Base-by-base conservation (phyloP, 23 red algal species). In the Gracilaria domingensis region DNA sequence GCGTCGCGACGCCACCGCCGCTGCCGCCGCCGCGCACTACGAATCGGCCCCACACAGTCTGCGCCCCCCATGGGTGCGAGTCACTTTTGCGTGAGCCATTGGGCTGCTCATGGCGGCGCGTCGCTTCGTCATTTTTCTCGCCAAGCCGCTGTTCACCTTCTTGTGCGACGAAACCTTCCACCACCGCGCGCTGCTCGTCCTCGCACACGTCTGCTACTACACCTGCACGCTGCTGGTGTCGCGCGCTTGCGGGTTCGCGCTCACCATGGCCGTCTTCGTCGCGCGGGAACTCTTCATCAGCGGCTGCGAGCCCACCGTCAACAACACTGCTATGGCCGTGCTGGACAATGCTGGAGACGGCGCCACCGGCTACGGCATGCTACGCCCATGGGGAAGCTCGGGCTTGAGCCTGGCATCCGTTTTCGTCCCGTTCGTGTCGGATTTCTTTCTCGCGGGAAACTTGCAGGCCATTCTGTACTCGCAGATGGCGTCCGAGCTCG, bases 321-420 rank as follows among this genome's bases (percentile, higher is more conserved):
- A 88, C 58, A 88, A 77, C 8, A 67, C 84, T 4, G 48, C 84
- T 2, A 12, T 88, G 12, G 84, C 84, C 4, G 60, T 26, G 49
- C 67, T 88, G 62, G 29, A 36, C 11, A 26, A 75, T 4, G 0
- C 58, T 14, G 33, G 5, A 66, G 34, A 4, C 39, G 37, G 50
- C 8, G 5, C 6, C 0, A 32, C 81, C 0, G 67, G 67, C 28
- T 88, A 76, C 48, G 84, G 84, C 32, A 23, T 24, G 36, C 49
- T 88, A 28, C 64, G 84, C 14, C 58, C 55, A 44, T 88, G 67
- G 40, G 84, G 84, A 11, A 42, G 29, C 50, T 14, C 77, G 0
- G 84, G 84, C 20, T 88, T 66, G 84, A 67, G 84, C 35, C 1
- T 88, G 35, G 70, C 84, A 21, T 88, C 84, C 4, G 40, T 88